Evolutionary conservation across 2,329 filamentous ascomycete species (phyloP), one percentile per base, ranked within the genome.

Genomic region (Myriosclerotinia curreyana): DNA sequence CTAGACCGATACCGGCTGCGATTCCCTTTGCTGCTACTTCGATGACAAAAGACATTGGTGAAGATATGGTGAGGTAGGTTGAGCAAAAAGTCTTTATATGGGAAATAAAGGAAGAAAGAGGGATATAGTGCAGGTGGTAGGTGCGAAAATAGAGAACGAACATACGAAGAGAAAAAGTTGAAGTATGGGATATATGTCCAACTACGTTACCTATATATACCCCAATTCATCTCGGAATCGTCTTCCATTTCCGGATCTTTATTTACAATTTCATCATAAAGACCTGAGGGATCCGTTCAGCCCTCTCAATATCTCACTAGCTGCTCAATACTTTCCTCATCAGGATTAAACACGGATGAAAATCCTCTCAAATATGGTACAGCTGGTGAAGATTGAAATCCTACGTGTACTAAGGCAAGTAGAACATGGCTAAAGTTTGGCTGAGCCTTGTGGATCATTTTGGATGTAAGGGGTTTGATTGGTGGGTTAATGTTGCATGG

Each of bases 1-100:
- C 70, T 3, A 71, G 67, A 22, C 69, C 68, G n/a, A 72, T 71
- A 25, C 70, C 69, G 7, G 67, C 66, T 20, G 68, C 70, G 5
- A 71, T 52, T 38, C 69, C 60, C 31, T 65, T 68, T 20, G 70
- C 60, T 49, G 42, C 56, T 7, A 22, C 14, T 49, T 38, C 20
- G 42, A 60, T 20, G n/a, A 38, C 20, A 14, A 40, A 40, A 25
- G 56, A 25, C 44, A 60, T 49, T 49, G n/a, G n/a, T 42, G 12
- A 42, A 5, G n/a, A 17, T 38, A 15, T 42, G 20, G 28, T 3
- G 2, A 38, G n/a, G 14, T 25, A 4, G 31, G 4, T 25, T 25
- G 22, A 11, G 31, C n/a, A 53, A 14, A 11, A 5, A n/a, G 9
- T 4, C 2, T 31, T 31, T 31, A 5, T 31, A 31, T 31, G 28